Conservation (phyloP, 2,329 filamentous ascomycete species). For the Xylaria sp. region DNA sequence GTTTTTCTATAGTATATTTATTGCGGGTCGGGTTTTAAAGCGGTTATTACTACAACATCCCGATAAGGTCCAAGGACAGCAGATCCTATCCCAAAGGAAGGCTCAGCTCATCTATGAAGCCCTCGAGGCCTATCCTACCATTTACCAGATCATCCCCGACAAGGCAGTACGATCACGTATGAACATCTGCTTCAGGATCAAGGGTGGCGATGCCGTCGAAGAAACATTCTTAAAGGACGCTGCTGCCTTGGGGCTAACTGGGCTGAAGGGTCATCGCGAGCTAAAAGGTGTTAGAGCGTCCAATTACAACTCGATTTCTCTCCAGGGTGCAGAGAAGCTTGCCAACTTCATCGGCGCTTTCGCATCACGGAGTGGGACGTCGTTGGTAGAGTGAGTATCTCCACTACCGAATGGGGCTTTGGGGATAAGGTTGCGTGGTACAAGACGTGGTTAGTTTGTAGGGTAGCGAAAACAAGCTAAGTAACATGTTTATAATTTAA, state of each 20-base stretch:
- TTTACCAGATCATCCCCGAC: slow-evolving; percentile 82
- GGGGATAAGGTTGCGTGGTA: slow-evolving; percentile 1
- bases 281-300: slow-evolving; percentile 87
- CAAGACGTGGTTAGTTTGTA: too few relatives aligned
- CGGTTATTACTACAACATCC: slow-evolving; percentile 73
- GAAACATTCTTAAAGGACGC: slow-evolving; percentile 82
- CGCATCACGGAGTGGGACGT: not conserved
- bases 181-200: slow-evolving; percentile 93
- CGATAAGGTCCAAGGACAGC: slow-evolving; percentile 78
- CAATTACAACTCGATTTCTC: slow-evolving; percentile 84
- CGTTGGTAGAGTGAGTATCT: slow-evolving; percentile 2
- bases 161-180: slow-evolving; percentile 83
- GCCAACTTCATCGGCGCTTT: slow-evolving; percentile 59
- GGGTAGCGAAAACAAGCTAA: too few relatives aligned
- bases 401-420: not conserved
- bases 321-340: slow-evolving; percentile 74
- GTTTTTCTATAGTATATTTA: slow-evolving; percentile 72
- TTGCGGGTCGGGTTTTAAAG: slow-evolving; percentile 88
- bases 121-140: slow-evolving; percentile 75
- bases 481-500: too few relatives aligned
- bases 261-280: slow-evolving; percentile 87
- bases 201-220: slow-evolving; percentile 72
- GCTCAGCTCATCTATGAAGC: slow-evolving; percentile 78
- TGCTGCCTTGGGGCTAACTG: slow-evolving; percentile 74
- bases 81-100: slow-evolving; percentile 78